phyloP scores from a whole-genome alignment of 768 basidiomycete genomes.

The Crucibulum laeve region DNA sequence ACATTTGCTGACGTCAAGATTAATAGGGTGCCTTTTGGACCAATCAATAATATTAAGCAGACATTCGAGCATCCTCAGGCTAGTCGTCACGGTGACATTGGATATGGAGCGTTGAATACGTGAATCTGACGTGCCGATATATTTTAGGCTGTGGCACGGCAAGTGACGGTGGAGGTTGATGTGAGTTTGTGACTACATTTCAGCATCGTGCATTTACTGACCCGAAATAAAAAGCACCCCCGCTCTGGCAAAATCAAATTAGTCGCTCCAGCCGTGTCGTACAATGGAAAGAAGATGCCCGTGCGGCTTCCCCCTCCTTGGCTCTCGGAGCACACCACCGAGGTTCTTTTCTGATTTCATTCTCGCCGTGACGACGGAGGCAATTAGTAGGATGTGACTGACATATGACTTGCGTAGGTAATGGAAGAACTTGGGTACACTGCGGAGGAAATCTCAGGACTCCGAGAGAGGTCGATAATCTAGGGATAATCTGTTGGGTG shows the following conservation, averaged over 20 bases:
- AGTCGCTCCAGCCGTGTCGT: conserved; percentile 76
- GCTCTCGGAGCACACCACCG: conserved; percentile 78
- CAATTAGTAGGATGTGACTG: conserved; percentile 1
- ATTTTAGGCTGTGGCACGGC: conserved; percentile 67
- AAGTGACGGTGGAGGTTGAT: conserved; percentile 72
- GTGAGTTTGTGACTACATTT: conserved; percentile 35
- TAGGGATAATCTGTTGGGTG: conserved; percentile 16
- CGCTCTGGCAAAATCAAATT: conserved; percentile 74
- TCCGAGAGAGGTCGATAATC: conserved; percentile 35
- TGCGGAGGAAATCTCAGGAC: conserved; percentile 29
- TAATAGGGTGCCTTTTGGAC: conserved; percentile 74
- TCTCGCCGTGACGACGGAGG: conserved; percentile 10
- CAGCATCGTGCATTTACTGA: conserved; percentile 7
- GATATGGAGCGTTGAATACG: conserved; percentile 1
- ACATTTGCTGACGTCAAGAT: neutral
- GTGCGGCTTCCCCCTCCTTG: conserved; percentile 80
- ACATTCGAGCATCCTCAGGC: conserved; percentile 87
- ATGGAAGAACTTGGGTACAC: conserved; percentile 34
- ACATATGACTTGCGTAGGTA: conserved; percentile 26
- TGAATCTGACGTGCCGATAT: conserved; percentile 5
- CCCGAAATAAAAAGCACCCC: conserved; percentile 48
- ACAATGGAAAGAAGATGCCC: conserved; percentile 76
- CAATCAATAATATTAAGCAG: conserved; percentile 87
- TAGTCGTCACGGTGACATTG: no score
- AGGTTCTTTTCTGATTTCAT: no score